phyloP scores from a whole-genome alignment of 768 basidiomycete genomes.

The Hemileccinum rubropunctum region DNA sequence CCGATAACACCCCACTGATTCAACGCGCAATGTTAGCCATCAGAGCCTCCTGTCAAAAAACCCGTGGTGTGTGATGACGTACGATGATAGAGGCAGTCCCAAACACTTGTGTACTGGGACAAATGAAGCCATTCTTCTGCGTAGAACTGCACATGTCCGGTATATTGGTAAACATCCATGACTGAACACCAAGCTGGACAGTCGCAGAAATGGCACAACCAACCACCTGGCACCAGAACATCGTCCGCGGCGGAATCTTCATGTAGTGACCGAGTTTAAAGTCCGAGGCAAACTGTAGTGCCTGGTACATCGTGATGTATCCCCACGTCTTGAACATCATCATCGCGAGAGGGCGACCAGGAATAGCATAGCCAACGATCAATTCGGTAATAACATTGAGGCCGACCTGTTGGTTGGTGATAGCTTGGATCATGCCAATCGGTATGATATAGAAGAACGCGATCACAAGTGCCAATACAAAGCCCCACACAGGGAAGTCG shows the following conservation, averaged over 20 bases:
- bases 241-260: slow-evolving; percentile 63
- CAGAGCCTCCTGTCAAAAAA: neutral
- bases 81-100: slow-evolving; percentile 53
- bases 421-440: slow-evolving; percentile 72
- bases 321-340: slow-evolving; percentile 78
- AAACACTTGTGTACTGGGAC: slow-evolving; percentile 63
- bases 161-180: slow-evolving; percentile 55
- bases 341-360: slow-evolving; percentile 70
- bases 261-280: slow-evolving; percentile 78
- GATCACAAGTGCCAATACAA: slow-evolving; percentile 40
- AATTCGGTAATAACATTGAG: slow-evolving; percentile 71
- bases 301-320: slow-evolving; percentile 64
- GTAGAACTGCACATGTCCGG: slow-evolving; percentile 30
- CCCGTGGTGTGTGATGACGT: slow-evolving; percentile 20
- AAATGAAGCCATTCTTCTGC: slow-evolving; percentile 56
- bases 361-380: slow-evolving; percentile 55
- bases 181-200: slow-evolving; percentile 62
- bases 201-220: slow-evolving; percentile 62
- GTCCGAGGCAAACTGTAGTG: slow-evolving; percentile 67
- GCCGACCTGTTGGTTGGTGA: slow-evolving; percentile 77
- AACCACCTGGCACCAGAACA: slow-evolving; percentile 69
- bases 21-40: neutral
- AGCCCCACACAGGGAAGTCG: slow-evolving; percentile 42
- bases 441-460: slow-evolving; percentile 71
- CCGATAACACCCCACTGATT: slow-evolving; percentile 74